These are phyloP conservation scores for Farysia itapuensis DNA, from an alignment of 1,284 basidiomycete genomes.

Conservation along the genomic window DNA sequence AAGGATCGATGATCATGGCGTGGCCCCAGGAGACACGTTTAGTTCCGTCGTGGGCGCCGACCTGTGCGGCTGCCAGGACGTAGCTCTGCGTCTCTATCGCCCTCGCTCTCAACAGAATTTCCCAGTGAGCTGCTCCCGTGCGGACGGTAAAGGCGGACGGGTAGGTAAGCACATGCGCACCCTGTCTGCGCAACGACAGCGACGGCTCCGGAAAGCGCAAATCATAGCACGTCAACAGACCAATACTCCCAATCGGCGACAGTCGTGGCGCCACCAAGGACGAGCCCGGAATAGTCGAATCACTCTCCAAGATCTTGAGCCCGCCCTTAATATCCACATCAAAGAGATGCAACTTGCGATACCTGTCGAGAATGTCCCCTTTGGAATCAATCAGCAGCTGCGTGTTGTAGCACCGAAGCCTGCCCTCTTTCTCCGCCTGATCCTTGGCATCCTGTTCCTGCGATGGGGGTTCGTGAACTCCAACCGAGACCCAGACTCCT, in stretches of 20 bases:
- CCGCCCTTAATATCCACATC: conserved; percentile 63
- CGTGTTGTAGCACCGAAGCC: conserved; percentile 62
- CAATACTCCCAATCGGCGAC: conserved; percentile 60
- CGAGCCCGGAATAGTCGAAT: conserved; percentile 60
- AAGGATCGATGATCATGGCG: conserved; percentile 58
- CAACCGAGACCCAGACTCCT: conserved; percentile 61
- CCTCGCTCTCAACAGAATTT: conserved; percentile 55
- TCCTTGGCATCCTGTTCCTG: conserved; percentile 34
- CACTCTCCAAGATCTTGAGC: conserved; percentile 52
- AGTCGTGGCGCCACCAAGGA: conserved; percentile 55
- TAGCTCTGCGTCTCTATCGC: conserved; percentile 62
- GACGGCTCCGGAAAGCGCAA: conserved; percentile 64
- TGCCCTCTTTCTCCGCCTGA: conserved; percentile 17
- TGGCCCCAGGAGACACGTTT: conserved; percentile 56
- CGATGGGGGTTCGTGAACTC: conserved; percentile 63
- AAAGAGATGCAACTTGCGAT: conserved; percentile 65
- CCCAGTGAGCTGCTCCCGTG: conserved; percentile 60
- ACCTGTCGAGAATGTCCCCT: conserved; percentile 60
- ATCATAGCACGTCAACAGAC: conserved; percentile 65
- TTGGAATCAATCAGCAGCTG: conserved; percentile 62
- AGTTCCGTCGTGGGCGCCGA: conserved; percentile 55
- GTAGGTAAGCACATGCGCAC: conserved; percentile 63
- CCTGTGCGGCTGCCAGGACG: conserved; percentile 60
- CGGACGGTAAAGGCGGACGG: conserved; percentile 64
- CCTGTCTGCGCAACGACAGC: conserved; percentile 60